Evolutionary conservation across 805 yeast genomes (phyloP).

Genomic region (Nakazawaea wyomingensis): DNA sequence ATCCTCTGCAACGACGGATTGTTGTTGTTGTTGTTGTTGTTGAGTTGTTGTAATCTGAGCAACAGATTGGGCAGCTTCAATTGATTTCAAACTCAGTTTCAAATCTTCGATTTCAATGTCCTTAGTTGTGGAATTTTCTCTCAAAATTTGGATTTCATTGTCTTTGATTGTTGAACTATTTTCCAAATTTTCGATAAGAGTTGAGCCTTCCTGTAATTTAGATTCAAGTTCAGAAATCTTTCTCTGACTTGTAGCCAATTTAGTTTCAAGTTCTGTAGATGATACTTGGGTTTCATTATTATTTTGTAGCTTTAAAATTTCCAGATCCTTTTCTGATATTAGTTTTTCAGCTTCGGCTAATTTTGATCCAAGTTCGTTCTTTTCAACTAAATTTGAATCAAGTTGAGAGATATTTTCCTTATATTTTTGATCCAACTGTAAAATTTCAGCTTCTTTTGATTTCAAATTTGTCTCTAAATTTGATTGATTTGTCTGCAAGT

Average conservation of each 20-base stretch:
- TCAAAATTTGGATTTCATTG: not conserved
- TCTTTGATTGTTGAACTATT: not conserved
- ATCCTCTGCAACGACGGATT: conserved; percentile 17
- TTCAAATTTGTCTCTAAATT: not conserved
- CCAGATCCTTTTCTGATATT: not conserved
- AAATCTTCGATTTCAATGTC: not conserved
- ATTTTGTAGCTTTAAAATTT: conserved; percentile 2
- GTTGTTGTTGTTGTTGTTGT: no score
- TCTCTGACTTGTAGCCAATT: not conserved
- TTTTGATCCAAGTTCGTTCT: not conserved
- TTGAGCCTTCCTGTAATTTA: conserved; percentile 1
- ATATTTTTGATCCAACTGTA: not conserved
- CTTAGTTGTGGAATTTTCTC: not conserved
- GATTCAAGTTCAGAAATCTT: conserved; percentile 17
- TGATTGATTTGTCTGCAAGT: conserved; percentile 2
- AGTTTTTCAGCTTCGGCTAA: not conserved
- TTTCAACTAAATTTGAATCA: not conserved
- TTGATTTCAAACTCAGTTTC: not conserved
- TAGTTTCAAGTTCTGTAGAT: not conserved
- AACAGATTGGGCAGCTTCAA: no score
- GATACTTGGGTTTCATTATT: not conserved
- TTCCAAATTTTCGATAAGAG: not conserved
- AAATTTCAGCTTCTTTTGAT: not conserved
- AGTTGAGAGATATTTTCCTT: not conserved
- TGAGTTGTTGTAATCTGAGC: conserved; percentile 1